phyloP scores from a whole-genome alignment of 2,329 filamentous ascomycete species.

The Colletotrichum liriopes region DNA sequence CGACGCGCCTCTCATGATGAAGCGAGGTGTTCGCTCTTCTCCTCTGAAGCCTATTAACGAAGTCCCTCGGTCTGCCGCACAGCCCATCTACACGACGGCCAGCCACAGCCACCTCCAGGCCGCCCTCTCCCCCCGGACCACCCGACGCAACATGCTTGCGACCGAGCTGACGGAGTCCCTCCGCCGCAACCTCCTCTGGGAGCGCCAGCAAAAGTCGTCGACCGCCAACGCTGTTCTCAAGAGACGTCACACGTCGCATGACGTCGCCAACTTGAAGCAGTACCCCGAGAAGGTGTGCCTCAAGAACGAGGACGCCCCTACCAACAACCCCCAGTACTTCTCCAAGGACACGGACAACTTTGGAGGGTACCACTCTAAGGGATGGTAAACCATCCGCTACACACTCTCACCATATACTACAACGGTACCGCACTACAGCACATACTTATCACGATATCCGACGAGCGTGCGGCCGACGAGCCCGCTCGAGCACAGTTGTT shows the following conservation, averaged over 20 bases:
- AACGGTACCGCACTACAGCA: conserved; percentile 30
- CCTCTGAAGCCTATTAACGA: conserved; percentile 71
- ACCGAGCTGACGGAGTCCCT: conserved; percentile 95
- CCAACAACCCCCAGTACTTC: conserved; percentile 86
- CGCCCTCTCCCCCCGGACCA: conserved; percentile 91
- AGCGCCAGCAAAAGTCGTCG: conserved; percentile 93
- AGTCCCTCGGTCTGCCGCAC: conserved; percentile 76
- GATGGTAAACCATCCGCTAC: conserved; percentile 73
- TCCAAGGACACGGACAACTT: conserved; percentile 76
- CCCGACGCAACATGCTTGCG: conserved; percentile 93
- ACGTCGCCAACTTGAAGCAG: conserved; percentile 89
- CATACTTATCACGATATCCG: conserved; percentile 38
- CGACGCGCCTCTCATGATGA: conserved; percentile 76
- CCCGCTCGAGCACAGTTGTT: conserved; percentile 28
- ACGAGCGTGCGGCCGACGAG: conserved; percentile 20
- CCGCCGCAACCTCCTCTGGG: conserved; percentile 92
- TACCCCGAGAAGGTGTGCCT: conserved; percentile 79
- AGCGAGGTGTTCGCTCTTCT: conserved; percentile 67
- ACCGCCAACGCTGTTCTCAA: conserved; percentile 92
- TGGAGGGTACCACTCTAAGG: conserved; percentile 86
- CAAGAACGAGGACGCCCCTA: conserved; percentile 74
- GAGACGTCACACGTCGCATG: conserved; percentile 90
- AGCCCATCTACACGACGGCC: conserved; percentile 84
- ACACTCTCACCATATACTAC: conserved; percentile 17
- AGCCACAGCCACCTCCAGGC: conserved; percentile 74